Base-by-base conservation (phyloP, 176 grass and related monocot species). In the Phragmites australis region DNA sequence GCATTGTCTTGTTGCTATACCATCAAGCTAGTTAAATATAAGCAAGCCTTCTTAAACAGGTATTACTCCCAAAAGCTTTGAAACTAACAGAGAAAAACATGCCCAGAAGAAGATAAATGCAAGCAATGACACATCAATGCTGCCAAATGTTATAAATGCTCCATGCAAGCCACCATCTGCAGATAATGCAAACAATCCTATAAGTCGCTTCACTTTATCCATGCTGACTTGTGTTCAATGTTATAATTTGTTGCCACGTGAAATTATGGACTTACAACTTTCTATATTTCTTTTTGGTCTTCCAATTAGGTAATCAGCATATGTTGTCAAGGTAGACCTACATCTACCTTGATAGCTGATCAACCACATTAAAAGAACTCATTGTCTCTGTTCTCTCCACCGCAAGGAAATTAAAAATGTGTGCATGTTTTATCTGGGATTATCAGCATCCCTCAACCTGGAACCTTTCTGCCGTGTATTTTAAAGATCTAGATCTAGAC, bases 11-110 rank as follows among this genome's bases (percentile, higher is more conserved):
- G 62, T 75, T 84, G 42, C 45, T 72, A 54, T 57, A 75, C 55
- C 26, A 85, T 60, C 53, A 65, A 65, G 11, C n/a, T 77, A 63
- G 31, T 87, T 76, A 84, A 84, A 77, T 21, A 75, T 77, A 85
- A 70, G 13, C 56, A 54, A 63, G 2, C 60, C 75, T 81, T 84
- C 40, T 75, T 70, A 60, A 83, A 87, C 83, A 99, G 96, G 90
- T 85, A 91, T 73, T 81, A 72, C 83, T 67, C 87, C 88, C 81
- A 93, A 80, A 93, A 91, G 79, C 67, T 87, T 83, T 79, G 86
- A 91, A 82, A 75, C 46, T 78, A 78, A 59, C 80, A 89, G 84
- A 88, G 78, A 86, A 72, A 76, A 48, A 4, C 37, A 78, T 64
- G 79, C 47, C 49, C 89, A 86, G 78, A 73, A 39, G 78, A 81